phyloP scores from a whole-genome alignment of 805 yeast species.

The Starmera pachycereana region DNA sequence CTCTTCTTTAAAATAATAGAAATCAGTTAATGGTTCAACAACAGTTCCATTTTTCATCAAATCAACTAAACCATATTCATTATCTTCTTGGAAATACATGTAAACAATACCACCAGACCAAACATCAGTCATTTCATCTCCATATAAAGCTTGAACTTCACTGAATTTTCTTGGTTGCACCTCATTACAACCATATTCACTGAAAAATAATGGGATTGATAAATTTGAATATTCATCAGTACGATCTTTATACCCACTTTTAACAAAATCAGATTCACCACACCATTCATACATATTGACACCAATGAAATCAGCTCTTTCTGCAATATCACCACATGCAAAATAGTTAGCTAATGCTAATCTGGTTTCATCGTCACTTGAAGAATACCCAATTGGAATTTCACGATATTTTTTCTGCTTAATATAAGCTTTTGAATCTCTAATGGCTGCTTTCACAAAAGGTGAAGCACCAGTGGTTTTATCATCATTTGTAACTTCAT shows the following conservation, averaged over 20 bases:
- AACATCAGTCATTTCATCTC: constrained; percentile 69
- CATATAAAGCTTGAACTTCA: constrained; percentile 61
- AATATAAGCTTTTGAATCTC: constrained; percentile 71
- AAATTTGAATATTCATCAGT: constrained; percentile 64
- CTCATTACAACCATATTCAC: constrained; percentile 82
- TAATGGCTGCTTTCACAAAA: constrained; percentile 80
- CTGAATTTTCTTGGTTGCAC: constrained; percentile 66
- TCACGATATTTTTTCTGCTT: constrained; percentile 49
- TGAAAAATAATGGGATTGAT: constrained; percentile 74
- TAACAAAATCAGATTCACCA: constrained; percentile 47
- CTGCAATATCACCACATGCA: constrained; percentile 56
- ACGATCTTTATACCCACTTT: constrained; percentile 61
- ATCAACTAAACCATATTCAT: constrained; percentile 71
- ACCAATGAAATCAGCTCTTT: constrained; percentile 67
- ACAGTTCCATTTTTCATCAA: constrained; percentile 26
- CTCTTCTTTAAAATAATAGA: constrained; percentile 42
- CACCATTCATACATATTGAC: constrained; percentile 88
- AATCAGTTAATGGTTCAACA: constrained; percentile 57
- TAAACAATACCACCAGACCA: constrained; percentile 94
- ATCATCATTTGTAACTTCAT: constrained; percentile 71
- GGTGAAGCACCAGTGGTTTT: constrained; percentile 75
- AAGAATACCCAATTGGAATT: constrained; percentile 86
- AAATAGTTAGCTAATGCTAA: constrained; percentile 69
- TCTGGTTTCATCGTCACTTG: constrained; percentile 73
- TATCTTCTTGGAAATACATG: constrained; percentile 81